Base-by-base conservation (phyloP, 2,329 filamentous ascomycete genomes). In the Cercospora berteroae region DNA sequence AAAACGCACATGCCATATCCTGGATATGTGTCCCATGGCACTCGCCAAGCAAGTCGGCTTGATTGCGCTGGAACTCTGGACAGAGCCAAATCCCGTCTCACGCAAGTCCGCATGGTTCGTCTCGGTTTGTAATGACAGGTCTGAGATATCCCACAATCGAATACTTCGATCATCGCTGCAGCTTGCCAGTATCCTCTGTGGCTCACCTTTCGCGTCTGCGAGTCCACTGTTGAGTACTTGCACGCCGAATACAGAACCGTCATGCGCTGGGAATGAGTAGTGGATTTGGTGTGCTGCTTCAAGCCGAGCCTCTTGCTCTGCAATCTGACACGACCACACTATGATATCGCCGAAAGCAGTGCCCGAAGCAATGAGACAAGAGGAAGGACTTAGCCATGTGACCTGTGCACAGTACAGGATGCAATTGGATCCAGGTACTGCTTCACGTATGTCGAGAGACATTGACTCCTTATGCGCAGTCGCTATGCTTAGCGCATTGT, bases 121-220 rank as follows among this genome's bases (percentile, higher is more conserved):
- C 8, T 67, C 62, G 48, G 64, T 68, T 33, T 65, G 50, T 4
- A 48, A 39, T 8, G 66, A 75, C 42, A 83, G 81, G 65, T 88
- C 84, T 0, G 89, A 88, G 7, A 97, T 87, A 75, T 97, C 88
- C 94, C 95, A 98, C 1, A 98, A 80, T 13, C 92, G 86, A 23
- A 99, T 88, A 0, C 93, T 97, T 60, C 95, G 86, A 79, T 99
- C 95, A 76, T 99, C 95, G 75, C 94, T 98, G 77, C 95, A 99
- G 74, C 92, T 97, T 13, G 90, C 91, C 36, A 99, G 83, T n/a
- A 97, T 78, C 61, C 91, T 84, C 27, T 81, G 16, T 69, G 73
- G 13, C 80, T 77, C 1, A 77, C 69, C 23, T 80, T 71, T 6
- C 70, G 68, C 20, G 89, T 78, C 71, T 81, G 63, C 63, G 20